phyloP scores from a whole-genome alignment of 495 filamentous ascomycete genomes.

The Penicillium flavigenum region DNA sequence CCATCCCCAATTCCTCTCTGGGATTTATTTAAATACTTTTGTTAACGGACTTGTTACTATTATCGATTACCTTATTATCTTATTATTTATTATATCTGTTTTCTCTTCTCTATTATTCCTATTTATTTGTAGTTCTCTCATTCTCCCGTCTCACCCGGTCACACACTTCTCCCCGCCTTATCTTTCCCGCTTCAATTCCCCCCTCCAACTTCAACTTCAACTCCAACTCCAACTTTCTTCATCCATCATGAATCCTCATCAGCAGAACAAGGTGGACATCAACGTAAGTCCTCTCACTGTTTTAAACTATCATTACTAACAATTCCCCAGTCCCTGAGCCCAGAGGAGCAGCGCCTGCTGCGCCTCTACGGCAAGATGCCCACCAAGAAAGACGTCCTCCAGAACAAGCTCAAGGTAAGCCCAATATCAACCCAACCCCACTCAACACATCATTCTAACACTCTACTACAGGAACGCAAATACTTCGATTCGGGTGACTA shows the following conservation, averaged over 20 bases:
- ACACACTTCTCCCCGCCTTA: not conserved
- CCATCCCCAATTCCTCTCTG: too few relatives aligned
- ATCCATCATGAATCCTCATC: slow-evolving; percentile 83
- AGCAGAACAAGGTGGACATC: slow-evolving; percentile 96
- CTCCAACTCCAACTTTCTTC: not conserved
- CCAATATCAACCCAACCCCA: not conserved
- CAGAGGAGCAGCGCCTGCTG: slow-evolving; percentile 93
- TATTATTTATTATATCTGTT: too few relatives aligned
- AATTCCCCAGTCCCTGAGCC: slow-evolving; percentile 66
- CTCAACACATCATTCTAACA: slow-evolving; percentile 3
- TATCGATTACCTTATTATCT: too few relatives aligned
- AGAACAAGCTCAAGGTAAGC: slow-evolving; percentile 87
- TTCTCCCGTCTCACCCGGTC: not conserved
- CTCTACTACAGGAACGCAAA: slow-evolving; percentile 74
- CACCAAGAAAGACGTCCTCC: slow-evolving; percentile 90
- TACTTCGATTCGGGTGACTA: slow-evolving; percentile 99
- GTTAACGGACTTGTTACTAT: too few relatives aligned
- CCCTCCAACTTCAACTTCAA: not conserved
- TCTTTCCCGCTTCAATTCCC: not conserved
- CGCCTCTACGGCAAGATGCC: slow-evolving; percentile 96
- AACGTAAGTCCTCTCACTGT: slow-evolving; percentile 61
- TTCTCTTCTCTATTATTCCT: too few relatives aligned
- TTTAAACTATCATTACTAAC: slow-evolving; percentile 16
- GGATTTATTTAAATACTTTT: too few relatives aligned
- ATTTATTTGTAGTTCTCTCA: not conserved